Conservation (phyloP, 2,329 filamentous ascomycete species). For the Graphilbum ipis-grandicollis region DNA sequence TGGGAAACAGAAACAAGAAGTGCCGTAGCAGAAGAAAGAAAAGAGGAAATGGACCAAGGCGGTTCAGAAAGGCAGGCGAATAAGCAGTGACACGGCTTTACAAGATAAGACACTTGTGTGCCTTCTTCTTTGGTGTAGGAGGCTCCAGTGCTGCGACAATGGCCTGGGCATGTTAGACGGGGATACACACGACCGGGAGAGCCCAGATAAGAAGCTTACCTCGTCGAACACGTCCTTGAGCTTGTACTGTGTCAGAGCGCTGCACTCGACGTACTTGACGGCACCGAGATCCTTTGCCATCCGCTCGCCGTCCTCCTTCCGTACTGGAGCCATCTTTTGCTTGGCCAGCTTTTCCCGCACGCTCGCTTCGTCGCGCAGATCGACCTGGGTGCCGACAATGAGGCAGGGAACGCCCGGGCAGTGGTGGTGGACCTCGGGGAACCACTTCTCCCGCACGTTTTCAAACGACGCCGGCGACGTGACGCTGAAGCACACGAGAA, state of each 20-base stretch:
- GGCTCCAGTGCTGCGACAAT: conserved; percentile 93
- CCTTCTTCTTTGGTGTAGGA: conserved; percentile 62
- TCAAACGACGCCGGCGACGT: conserved; percentile 96
- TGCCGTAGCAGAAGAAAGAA: not conserved
- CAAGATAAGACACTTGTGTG: conserved; percentile 52
- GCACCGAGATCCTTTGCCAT: conserved; percentile 97
- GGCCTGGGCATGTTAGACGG: conserved; percentile 35
- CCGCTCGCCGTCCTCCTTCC: conserved; percentile 79
- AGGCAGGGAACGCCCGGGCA: conserved; percentile 95
- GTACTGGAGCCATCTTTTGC: conserved; percentile 90
- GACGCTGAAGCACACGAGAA: conserved; percentile 97
- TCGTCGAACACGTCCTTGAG: conserved; percentile 98
- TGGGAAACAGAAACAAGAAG: not conserved
- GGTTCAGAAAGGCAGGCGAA: conserved; percentile 1
- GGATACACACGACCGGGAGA: too few species aligned
- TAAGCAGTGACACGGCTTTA: conserved; percentile 17
- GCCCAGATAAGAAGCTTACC: conserved; percentile 44
- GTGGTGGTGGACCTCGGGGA: conserved; percentile 96
- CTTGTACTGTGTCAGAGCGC: conserved; percentile 93
- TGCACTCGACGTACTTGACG: conserved; percentile 98
- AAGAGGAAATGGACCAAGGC: not conserved
- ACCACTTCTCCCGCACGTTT: conserved; percentile 98
- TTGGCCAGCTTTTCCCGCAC: conserved; percentile 84
- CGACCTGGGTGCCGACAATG: conserved; percentile 93
- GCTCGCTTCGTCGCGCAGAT: conserved; percentile 75